phyloP scores from a whole-genome alignment of 768 basidiomycete genomes.

The Auricularia cornea region DNA sequence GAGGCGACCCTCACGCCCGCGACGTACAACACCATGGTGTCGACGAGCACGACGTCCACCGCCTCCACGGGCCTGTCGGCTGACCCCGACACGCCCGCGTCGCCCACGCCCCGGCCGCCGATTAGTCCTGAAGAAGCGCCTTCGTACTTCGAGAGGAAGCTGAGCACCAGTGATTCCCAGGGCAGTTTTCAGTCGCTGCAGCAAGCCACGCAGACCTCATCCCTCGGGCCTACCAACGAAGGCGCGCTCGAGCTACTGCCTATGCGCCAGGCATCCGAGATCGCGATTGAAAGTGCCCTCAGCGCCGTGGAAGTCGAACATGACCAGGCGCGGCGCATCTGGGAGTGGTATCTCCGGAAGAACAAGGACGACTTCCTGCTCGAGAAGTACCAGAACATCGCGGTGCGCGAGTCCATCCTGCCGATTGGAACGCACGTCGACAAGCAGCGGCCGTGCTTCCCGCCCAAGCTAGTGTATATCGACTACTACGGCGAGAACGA shows the following conservation, averaged over 20 bases:
- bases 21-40: background rate
- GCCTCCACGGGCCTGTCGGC: background rate
- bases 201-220: background rate
- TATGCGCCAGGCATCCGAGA: slow-evolving; percentile 59
- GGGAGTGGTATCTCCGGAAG: slow-evolving; percentile 92
- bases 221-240: slow-evolving; percentile 4
- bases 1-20: slow-evolving; percentile 24
- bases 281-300: slow-evolving; percentile 64
- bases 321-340: slow-evolving; percentile 79
- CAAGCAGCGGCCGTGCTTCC: slow-evolving; percentile 46
- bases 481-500: slow-evolving; percentile 92
- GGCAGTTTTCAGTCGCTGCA: slow-evolving; percentile 1
- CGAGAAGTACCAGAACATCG: slow-evolving; percentile 88
- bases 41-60: background rate
- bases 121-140: slow-evolving; percentile 3
- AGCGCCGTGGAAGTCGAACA: slow-evolving; percentile 69
- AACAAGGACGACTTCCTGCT: slow-evolving; percentile 81
- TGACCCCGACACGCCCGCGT: background rate
- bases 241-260: slow-evolving; percentile 25
- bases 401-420: slow-evolving; percentile 70
- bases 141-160: slow-evolving; percentile 4
- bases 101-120: background rate
- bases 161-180: background rate
- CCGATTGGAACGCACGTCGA: slow-evolving; percentile 56
- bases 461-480: slow-evolving; percentile 60